Conservation (phyloP, 169 alveolate genomes). For the Plasmodium gallinaceum region DNA sequence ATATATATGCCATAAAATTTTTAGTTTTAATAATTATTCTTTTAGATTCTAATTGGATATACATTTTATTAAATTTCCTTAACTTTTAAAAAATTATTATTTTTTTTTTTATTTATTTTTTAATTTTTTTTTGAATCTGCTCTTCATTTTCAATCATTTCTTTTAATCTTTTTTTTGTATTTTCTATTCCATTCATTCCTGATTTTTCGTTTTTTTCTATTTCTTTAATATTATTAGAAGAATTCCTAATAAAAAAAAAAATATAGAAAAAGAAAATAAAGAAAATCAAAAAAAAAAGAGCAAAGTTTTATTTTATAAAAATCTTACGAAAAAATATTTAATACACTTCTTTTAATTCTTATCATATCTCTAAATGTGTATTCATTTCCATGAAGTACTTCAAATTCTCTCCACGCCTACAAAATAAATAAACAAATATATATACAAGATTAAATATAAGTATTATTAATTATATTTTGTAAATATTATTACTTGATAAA, state of each 20-base stretch:
- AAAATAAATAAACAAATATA: background rate
- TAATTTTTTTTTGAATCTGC: constrained; percentile 31
- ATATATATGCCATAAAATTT: no score
- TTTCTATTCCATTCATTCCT: constrained; percentile 26
- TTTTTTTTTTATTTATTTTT: background rate
- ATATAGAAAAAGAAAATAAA: background rate
- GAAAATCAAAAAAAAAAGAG: background rate
- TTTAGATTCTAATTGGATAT: background rate
- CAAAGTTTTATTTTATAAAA: background rate
- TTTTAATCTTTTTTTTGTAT: constrained; percentile 42
- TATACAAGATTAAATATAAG: background rate
- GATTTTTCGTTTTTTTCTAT: constrained; percentile 8
- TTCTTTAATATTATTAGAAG: constrained; percentile 9
- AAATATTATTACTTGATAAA: constrained; percentile 67
- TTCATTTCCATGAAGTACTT: constrained; percentile 90
- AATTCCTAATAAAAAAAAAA: constrained; percentile 19
- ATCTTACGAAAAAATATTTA: constrained; percentile 50
- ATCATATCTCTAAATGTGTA: constrained; percentile 91
- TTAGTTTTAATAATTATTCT: background rate
- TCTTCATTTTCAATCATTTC: constrained; percentile 74
- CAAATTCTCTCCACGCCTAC: constrained; percentile 91
- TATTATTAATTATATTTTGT: background rate
- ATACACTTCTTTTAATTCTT: constrained; percentile 79
- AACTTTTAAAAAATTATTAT: no score
- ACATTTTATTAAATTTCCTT: background rate